Evolutionary conservation across 1,284 basidiomycete genomes (phyloP).

Genomic region (Microbotryum saponariae): DNA sequence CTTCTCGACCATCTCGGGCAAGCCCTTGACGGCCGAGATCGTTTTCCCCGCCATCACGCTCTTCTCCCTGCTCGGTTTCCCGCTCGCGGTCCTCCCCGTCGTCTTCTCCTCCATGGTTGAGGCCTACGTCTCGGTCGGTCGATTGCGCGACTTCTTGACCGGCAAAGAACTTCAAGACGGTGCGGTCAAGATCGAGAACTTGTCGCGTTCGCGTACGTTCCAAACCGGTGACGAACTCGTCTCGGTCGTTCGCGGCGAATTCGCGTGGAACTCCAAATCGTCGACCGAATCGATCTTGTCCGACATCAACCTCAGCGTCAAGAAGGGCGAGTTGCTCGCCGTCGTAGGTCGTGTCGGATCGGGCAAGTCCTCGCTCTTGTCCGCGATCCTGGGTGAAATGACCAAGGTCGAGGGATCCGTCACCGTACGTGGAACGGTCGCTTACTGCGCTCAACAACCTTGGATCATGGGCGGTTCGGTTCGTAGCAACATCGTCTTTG

Average conservation of each 20-base stretch:
- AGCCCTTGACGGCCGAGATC: slow-evolving; percentile 75
- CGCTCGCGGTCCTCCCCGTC: slow-evolving; percentile 51
- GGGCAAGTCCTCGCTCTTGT: slow-evolving; percentile 57
- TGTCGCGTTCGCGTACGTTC: slow-evolving; percentile 39
- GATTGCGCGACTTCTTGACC: slow-evolving; percentile 67
- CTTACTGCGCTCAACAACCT: slow-evolving; percentile 82
- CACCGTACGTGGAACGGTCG: slow-evolving; percentile 60
- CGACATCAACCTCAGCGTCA: slow-evolving; percentile 64
- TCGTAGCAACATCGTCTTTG: slow-evolving; percentile 83
- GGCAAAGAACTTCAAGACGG: slow-evolving; percentile 73
- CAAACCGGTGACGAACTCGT: slow-evolving; percentile 60
- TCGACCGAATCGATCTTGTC: slow-evolving; percentile 56
- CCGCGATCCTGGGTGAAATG: slow-evolving; percentile 82
- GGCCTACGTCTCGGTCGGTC: slow-evolving; percentile 73
- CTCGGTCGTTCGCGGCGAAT: slow-evolving; percentile 42
- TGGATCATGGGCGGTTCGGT: slow-evolving; percentile 74
- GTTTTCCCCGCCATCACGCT: slow-evolving; percentile 92
- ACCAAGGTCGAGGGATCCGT: slow-evolving; percentile 64
- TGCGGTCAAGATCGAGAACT: slow-evolving; percentile 52
- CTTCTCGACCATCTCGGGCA: slow-evolving; percentile 60
- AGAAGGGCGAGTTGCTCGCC: slow-evolving; percentile 79
- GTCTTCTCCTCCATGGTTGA: slow-evolving; percentile 67
- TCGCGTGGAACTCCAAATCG: slow-evolving; percentile 42
- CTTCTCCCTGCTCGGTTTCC: slow-evolving; percentile 83
- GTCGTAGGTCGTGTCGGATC: slow-evolving; percentile 85